phyloP scores from a whole-genome alignment of 2,329 filamentous ascomycete species.

The Beauveria medogensis region DNA sequence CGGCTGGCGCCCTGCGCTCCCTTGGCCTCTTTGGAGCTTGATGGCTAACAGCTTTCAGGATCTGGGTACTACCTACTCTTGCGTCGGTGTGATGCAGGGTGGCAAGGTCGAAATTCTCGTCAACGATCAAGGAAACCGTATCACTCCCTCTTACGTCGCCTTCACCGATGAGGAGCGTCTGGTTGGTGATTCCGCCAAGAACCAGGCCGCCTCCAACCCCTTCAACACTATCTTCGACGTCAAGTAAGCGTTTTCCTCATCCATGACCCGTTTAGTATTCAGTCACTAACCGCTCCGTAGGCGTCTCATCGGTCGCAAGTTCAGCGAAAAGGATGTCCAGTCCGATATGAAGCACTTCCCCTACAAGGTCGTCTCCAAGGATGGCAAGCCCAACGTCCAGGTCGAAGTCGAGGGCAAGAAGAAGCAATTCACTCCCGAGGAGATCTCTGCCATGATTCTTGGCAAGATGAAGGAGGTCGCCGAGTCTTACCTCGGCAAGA shows the following conservation, averaged over 20 bases:
- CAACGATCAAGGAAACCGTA: constrained; percentile 96
- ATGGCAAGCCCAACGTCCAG: constrained; percentile 80
- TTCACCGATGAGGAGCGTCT: constrained; percentile 96
- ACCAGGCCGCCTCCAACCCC: constrained; percentile 80
- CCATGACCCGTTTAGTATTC: neutral
- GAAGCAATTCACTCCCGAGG: constrained; percentile 73
- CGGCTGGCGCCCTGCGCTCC: neutral
- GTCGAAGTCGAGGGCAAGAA: constrained; percentile 57
- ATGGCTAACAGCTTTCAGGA: constrained; percentile 38
- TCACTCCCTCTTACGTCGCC: constrained; percentile 89
- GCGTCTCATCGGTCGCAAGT: constrained; percentile 81
- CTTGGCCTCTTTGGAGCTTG: neutral
- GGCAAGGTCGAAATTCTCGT: constrained; percentile 92
- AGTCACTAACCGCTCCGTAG: constrained; percentile 32
- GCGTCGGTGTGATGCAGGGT: constrained; percentile 92
- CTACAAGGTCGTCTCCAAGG: constrained; percentile 85
- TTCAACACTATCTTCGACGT: constrained; percentile 69
- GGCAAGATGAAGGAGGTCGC: constrained; percentile 81
- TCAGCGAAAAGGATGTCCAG: constrained; percentile 77
- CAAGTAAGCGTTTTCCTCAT: constrained; percentile 53
- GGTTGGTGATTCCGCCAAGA: constrained; percentile 96
- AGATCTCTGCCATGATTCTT: constrained; percentile 73
- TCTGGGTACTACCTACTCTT: constrained; percentile 82
- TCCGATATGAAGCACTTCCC: constrained; percentile 97
- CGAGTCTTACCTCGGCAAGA: constrained; percentile 72